phyloP scores from a whole-genome alignment of 2,329 filamentous ascomycete species.

The Phialocephala sp. region DNA sequence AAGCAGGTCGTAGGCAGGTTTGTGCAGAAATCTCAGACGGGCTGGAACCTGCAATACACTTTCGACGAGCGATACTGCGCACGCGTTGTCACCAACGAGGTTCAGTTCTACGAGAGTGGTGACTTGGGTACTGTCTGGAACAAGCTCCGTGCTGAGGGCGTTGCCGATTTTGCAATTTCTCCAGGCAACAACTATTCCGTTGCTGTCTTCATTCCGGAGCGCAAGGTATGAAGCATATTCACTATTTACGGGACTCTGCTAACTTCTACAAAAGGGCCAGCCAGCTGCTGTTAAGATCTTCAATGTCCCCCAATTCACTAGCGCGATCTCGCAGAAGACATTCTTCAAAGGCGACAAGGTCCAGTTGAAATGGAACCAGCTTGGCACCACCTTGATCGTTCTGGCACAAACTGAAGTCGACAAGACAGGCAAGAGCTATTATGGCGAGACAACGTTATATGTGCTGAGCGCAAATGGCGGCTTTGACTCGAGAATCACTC shows the following conservation, averaged over 20 bases:
- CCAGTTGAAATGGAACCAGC: slow-evolving; percentile 95
- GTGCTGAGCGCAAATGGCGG: slow-evolving; percentile 88
- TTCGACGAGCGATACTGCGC: slow-evolving; percentile 92
- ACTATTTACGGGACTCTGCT: slow-evolving; percentile 18
- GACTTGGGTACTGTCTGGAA: slow-evolving; percentile 91
- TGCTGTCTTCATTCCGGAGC: slow-evolving; percentile 93
- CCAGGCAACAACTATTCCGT: slow-evolving; percentile 90
- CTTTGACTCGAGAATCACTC: slow-evolving; percentile 88
- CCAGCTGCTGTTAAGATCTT: slow-evolving; percentile 94
- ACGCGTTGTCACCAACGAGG: slow-evolving; percentile 92
- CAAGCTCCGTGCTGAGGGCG: slow-evolving; percentile 90
- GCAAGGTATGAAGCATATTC: slow-evolving; percentile 68
- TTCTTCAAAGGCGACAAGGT: slow-evolving; percentile 99
- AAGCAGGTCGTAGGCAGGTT: slow-evolving; percentile 84
- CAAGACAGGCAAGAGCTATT: slow-evolving; percentile 98
- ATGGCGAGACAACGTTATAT: slow-evolving; percentile 97
- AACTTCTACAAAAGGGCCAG: slow-evolving; percentile 69
- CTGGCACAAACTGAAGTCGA: slow-evolving; percentile 98
- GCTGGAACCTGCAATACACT: slow-evolving; percentile 98
- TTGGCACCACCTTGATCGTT: slow-evolving; percentile 90
- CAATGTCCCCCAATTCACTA: slow-evolving; percentile 85
- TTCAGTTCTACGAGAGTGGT: slow-evolving; percentile 93
- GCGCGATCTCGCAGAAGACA: slow-evolving; percentile 91
- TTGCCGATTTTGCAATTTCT: slow-evolving; percentile 86
- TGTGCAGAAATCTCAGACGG: slow-evolving; percentile 93